Base-by-base conservation (phyloP, 257 asterid genomes). In the Przewalskia tangutica region DNA sequence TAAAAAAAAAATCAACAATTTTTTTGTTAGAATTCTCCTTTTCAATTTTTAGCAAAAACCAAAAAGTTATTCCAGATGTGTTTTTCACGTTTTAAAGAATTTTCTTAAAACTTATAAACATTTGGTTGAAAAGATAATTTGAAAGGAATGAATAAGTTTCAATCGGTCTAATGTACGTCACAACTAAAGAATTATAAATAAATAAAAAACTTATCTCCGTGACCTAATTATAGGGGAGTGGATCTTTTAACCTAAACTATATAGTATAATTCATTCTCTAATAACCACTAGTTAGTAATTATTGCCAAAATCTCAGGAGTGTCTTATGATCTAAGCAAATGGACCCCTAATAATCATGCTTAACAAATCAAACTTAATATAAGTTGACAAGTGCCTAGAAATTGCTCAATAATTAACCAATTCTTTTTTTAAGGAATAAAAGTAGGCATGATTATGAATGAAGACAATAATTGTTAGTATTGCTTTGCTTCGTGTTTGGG, bases 291-390 rank as follows among this genome's bases (percentile, higher is more conserved):
- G 32, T n/a, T n/a, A n/a, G n/a, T n/a, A n/a, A n/a, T 58, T 34
- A 64, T 65, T 44, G 53, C 40, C 10, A n/a, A 32, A 17, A 32
- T 18, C 12, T 40, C 48, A 81, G 51, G 55, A 50, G 79, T 73
- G 79, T 48, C 23, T 48, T 23, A 62, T 85, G 85, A 85, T 62
- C 82, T 82, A 85, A 79, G 62, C 82, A 55, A 80, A 58, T 32
- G 66, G 84, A 58, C 50, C 77, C 77, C 82, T 73, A 76, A 50
- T 40, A 83, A 64, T 83, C 66, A 60, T 59, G 63, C 66, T 73
- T 46, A 18, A 18, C 50, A 81, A 42, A 75, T 75, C 32, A 11
- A 14, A 55, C 42, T n/a, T 27, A 58, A 34, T 77, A 60, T 40
- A 13, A 58, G 46, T 54, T 27, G 64, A 4, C 38, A 67, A 55